phyloP scores from a whole-genome alignment of 306 rosid species.

The Elaeagnus macrophylla region DNA sequence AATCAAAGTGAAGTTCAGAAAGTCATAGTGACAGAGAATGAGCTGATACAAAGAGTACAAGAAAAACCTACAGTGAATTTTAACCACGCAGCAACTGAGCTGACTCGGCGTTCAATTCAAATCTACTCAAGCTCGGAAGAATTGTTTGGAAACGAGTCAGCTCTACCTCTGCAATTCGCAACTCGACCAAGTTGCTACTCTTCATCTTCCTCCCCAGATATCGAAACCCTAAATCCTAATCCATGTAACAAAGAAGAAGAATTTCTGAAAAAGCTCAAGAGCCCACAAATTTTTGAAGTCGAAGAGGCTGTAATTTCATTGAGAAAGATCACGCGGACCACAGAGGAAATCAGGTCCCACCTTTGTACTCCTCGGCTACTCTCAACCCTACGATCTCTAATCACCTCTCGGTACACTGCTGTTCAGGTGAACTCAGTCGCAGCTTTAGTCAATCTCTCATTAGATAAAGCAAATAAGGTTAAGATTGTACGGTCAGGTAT shows the following conservation, averaged over 20 bases:
- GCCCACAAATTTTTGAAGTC: constrained; percentile 27
- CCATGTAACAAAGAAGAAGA: constrained; percentile 40
- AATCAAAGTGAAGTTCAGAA: constrained; percentile 8
- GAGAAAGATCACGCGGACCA: constrained; percentile 46
- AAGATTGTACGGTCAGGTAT: constrained; percentile 88
- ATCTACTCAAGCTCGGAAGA: constrained; percentile 49
- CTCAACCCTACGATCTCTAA: constrained; percentile 33
- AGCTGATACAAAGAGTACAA: constrained; percentile 18
- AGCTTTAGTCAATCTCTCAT: constrained; percentile 62
- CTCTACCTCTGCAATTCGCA: constrained; percentile 40
- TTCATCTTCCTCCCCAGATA: constrained; percentile 47
- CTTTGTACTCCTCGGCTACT: constrained; percentile 48
- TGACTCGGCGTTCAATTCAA: constrained; percentile 17
- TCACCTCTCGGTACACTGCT: constrained; percentile 35
- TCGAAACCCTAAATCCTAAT: constrained; percentile 26
- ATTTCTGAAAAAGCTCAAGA: constrained; percentile 37
- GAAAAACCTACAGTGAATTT: constrained; percentile 28
- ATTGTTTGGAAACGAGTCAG: constrained; percentile 25
- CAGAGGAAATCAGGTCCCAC: constrained; percentile 43
- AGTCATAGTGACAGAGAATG: constrained; percentile 11
- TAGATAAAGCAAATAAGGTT: constrained; percentile 58
- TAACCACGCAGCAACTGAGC: constrained; percentile 37
- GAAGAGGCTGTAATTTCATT: constrained; percentile 54
- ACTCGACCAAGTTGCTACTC: constrained; percentile 52
- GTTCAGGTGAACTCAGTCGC: constrained; percentile 73